Evolutionary conservation across 2,329 filamentous ascomycete genomes (phyloP).

Genomic region (Arthrobotrys sinensis): DNA sequence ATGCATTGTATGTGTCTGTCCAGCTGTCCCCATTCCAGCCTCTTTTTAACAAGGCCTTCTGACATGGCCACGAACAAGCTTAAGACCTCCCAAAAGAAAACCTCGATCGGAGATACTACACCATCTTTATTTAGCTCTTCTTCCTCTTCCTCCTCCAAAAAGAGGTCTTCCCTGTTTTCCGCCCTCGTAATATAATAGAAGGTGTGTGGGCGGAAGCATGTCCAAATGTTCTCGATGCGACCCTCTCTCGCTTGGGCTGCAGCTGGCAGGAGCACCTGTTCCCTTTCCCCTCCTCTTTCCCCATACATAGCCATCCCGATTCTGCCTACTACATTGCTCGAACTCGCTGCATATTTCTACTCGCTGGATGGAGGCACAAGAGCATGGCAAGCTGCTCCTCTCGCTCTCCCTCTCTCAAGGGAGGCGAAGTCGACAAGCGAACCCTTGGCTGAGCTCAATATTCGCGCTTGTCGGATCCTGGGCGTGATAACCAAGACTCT

Average conservation of each 20-base stretch:
- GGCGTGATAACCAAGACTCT: constrained; percentile 14
- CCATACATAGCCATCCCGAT: constrained; percentile 2
- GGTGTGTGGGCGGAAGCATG: constrained; percentile 7
- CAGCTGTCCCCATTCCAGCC: neutral
- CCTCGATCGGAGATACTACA: too few species aligned
- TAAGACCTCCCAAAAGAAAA: too few species aligned
- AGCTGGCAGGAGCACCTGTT: neutral
- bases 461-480: constrained; percentile 22
- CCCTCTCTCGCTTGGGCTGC: constrained; percentile 23
- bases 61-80: too few species aligned
- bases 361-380: too few species aligned
- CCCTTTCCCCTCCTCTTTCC: neutral
- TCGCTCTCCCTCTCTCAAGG: neutral
- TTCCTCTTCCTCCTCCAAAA: too few species aligned
- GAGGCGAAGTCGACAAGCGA: constrained; percentile 8
- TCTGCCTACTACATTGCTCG: neutral
- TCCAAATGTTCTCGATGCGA: constrained; percentile 39
- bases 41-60: too few species aligned
- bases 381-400: too few species aligned
- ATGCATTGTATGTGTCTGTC: neutral
- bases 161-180: too few species aligned
- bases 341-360: too few species aligned
- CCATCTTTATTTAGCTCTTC: too few species aligned
- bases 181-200: neutral
- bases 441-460: constrained; percentile 16